Evolutionary conservation across 1,139 yeast species (phyloP).

Genomic region (Lodderomyces beijingensis): DNA sequence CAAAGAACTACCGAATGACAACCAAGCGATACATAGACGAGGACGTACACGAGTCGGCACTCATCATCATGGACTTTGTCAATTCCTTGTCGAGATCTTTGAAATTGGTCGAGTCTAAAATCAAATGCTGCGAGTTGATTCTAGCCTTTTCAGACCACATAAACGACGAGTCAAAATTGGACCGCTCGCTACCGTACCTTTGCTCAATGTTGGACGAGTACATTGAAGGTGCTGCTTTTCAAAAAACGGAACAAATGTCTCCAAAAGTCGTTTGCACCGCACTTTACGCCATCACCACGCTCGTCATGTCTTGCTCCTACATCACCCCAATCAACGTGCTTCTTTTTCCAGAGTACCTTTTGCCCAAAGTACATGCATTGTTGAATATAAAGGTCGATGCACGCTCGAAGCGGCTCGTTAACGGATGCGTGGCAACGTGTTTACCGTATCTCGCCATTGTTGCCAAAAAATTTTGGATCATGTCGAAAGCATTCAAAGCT

Average conservation of each 20-base stretch:
- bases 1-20: constrained; percentile 16
- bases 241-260: constrained; percentile 13
- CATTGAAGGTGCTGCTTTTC: constrained; percentile 14
- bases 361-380: constrained; percentile 62
- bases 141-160: constrained; percentile 72
- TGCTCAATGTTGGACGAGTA: constrained; percentile 46
- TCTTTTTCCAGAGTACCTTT: constrained; percentile 73
- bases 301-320: constrained; percentile 60
- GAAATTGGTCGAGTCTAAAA: constrained; percentile 55
- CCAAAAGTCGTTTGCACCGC: constrained; percentile 57
- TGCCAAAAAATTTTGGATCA: constrained; percentile 60
- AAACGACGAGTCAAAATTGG: constrained; percentile 80
- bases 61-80: constrained; percentile 60
- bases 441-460: constrained; percentile 65
- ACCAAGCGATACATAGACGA: constrained; percentile 6
- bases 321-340: constrained; percentile 73
- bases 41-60: constrained; percentile 47
- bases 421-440: constrained; percentile 54
- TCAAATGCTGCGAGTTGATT: constrained; percentile 73
- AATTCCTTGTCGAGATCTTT: constrained; percentile 66
- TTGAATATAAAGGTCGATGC: constrained; percentile 18
- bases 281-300: constrained; percentile 53
- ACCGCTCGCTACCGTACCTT: constrained; percentile 78
- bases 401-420: constrained; percentile 17
- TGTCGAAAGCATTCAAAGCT: constrained; percentile 54